Conservation (phyloP, 148 eudicot genomes). For the Chenopodium quinoa region DNA sequence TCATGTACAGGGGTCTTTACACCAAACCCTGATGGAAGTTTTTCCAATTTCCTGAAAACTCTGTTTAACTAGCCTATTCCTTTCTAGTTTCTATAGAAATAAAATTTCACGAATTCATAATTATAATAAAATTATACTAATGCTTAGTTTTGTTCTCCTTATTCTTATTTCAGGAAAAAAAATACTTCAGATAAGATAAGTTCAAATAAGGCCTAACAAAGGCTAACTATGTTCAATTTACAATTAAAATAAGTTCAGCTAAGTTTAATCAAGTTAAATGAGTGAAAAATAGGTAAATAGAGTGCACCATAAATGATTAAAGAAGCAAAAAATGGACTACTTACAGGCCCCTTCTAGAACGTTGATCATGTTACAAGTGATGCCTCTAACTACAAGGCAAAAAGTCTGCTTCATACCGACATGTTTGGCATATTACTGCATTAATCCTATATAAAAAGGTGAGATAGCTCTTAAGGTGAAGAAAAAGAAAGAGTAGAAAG, state of each 20-base stretch:
- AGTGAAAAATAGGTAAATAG: no score
- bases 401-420: slow-evolving; percentile 91
- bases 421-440: slow-evolving; percentile 84
- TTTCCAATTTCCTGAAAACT: background rate
- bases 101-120: background rate
- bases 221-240: no score
- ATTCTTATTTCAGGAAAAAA: no score
- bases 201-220: no score
- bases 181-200: no score
- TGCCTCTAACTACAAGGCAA: slow-evolving; percentile 91
- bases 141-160: no score
- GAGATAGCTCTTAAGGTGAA: slow-evolving; percentile 7
- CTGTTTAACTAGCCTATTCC: no score
- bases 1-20: background rate
- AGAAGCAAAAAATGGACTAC: background rate
- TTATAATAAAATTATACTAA: no score
- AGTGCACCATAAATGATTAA: background rate
- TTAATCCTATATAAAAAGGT: slow-evolving; percentile 15
- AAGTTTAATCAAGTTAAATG: no score
- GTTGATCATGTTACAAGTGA: slow-evolving; percentile 86
- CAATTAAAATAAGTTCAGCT: no score
- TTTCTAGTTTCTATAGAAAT: background rate
- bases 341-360: slow-evolving; percentile 86
- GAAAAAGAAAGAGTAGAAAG: background rate
- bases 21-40: background rate